Evolutionary conservation across 768 basidiomycete genomes (phyloP), one percentile per base, ranked within the genome.

Genomic region (Tubosaeta sp.): DNA sequence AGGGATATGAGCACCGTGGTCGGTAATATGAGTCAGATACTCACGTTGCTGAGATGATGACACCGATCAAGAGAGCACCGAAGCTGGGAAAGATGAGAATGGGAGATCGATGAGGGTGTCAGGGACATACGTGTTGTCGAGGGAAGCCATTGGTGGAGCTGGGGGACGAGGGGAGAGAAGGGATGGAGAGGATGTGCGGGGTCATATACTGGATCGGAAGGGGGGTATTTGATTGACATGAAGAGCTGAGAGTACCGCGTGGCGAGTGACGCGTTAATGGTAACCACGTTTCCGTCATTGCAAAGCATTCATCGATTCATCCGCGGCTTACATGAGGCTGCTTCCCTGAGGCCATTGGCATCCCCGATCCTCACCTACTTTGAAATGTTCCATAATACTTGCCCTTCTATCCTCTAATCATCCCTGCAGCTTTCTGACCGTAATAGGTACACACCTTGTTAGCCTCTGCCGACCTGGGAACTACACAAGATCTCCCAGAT

Each of bases 21-120:
- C 16, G 48, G 43, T 9, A 50, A n/a, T 3, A 46, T 48, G 25
- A 45, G 51, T 16, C 54, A 41, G 31, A 16, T 5, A 72, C 81
- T 65, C 59, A 83, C 82, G 62, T 65, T 29, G 75, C 78, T 19
- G 81, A 80, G 16, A 79, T 54, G 27, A 82, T 69, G n/a, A 81
- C 72, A 7, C 82, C 82, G 51, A 83, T 68, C 54, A 78, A 74
- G 46, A 76, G 74, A 47, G 80, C 81, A 7, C 82, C 82, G 43
- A 82, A 60, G 31, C 80, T 82, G 38, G 25, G 48, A 13, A 19
- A 22, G n/a, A 33, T 25, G 50, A 29, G 38, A 42, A 17, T 26
- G 31, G n/a, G 6, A 25, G 38, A 17, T 16, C 44, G 16, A 33
- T 37, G 39, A 13, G 4, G 33, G 38, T 8, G 14, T n/a, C 12